Conservation (phyloP, 208 protist species). For the Vickermania ingenoplastis region DNA sequence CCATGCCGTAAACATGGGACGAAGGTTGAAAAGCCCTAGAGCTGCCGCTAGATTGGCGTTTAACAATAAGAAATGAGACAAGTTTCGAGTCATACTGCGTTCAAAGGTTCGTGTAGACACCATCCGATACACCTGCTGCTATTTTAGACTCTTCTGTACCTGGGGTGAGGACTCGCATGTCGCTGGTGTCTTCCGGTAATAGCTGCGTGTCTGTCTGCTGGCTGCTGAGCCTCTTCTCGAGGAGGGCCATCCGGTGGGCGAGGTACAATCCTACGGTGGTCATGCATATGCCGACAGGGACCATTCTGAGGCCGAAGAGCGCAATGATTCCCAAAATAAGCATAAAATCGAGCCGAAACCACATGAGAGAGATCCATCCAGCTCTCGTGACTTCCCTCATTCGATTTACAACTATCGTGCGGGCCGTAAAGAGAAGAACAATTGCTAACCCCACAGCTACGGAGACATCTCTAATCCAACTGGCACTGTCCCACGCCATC, state of each 20-base stretch:
- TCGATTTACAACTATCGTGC: constrained; percentile 19
- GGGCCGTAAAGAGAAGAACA: constrained; percentile 30
- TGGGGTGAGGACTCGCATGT: constrained; percentile 34
- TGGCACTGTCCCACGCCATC: constrained; percentile 31
- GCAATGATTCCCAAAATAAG: constrained; percentile 53
- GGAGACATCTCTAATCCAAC: constrained; percentile 25
- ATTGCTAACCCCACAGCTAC: constrained; percentile 37
- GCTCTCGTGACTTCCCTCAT: constrained; percentile 42
- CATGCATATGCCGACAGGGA: constrained; percentile 43
- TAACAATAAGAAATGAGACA: too few species aligned
- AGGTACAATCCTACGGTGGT: constrained; percentile 43
- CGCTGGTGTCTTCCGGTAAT: constrained; percentile 55
- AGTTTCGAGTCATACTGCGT: too few species aligned
- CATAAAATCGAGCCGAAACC: constrained; percentile 75
- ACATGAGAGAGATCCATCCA: constrained; percentile 75
- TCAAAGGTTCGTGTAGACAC: too few species aligned
- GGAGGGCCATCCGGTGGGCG: constrained; percentile 60
- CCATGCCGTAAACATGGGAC: too few species aligned
- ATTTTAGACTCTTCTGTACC: constrained; percentile 43
- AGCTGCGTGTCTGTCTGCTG: constrained; percentile 54
- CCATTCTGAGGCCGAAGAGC: constrained; percentile 40
- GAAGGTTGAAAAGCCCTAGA: too few species aligned
- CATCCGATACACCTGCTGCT: constrained; percentile 9
- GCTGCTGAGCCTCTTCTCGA: constrained; percentile 49
- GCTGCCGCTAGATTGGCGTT: too few species aligned